These are phyloP conservation scores for Margaritispora aquatica DNA, from an alignment of 495 filamentous ascomycete species.

Conservation along the genomic window DNA sequence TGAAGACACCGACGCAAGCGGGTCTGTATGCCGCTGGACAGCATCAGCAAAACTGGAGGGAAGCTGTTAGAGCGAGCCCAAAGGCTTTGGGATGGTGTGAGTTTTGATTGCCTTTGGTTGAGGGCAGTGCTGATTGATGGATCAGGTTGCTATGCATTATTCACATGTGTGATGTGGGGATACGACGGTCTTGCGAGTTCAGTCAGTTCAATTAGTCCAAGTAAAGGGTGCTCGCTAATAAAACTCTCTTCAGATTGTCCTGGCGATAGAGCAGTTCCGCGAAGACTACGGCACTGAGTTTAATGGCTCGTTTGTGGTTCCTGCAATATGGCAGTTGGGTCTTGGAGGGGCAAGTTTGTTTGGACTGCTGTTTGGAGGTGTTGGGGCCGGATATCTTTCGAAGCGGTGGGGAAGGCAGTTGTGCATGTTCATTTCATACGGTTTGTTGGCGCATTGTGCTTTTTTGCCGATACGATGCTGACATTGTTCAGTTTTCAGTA, in stretches of 20 bases:
- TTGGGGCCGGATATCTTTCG: conserved; percentile 3
- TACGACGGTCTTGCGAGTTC: conserved; percentile 17
- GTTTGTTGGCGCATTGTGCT: background rate
- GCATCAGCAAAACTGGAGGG: conserved; percentile 2
- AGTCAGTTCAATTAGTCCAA: background rate
- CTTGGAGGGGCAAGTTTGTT: conserved; percentile 4
- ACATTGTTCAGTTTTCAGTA: conserved; percentile 5
- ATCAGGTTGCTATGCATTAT: conserved; percentile 11
- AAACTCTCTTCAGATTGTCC: conserved; percentile 11
- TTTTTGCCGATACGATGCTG: background rate
- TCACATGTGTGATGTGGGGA: conserved; percentile 20
- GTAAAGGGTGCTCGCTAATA: background rate
- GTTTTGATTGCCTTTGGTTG: background rate
- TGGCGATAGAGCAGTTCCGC: conserved; percentile 11
- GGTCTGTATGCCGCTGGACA: background rate
- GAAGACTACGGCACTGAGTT: conserved; percentile 9
- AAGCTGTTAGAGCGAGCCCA: conserved; percentile 7
- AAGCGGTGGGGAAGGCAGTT: conserved; percentile 14
- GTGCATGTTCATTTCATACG: conserved; percentile 11
- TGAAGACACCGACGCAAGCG: background rate
- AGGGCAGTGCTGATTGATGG: background rate
- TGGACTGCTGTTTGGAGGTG: conserved; percentile 10
- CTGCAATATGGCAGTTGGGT: conserved; percentile 12
- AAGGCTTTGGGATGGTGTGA: conserved; percentile 13
- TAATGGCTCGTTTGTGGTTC: conserved; percentile 4